Evolutionary conservation across 345 rosid species (phyloP), one percentile per base, ranked within the genome.

Genomic region (Linum lewisii): DNA sequence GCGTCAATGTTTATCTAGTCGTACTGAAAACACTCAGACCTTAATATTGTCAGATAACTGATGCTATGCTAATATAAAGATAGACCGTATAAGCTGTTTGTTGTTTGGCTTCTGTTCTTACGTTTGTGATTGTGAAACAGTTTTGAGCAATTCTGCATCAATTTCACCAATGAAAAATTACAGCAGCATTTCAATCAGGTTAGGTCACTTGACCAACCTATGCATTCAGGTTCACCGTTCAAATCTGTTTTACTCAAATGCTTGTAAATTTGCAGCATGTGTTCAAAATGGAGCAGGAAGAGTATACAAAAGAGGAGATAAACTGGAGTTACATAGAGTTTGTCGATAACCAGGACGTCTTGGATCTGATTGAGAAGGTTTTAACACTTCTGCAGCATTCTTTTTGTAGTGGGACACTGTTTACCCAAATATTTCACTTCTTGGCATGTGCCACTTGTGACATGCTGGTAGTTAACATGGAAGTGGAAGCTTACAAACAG

Each of bases 261-360:
- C n/a, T 26, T 57, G 23, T 29, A 26, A 16, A 8, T 32, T 57
- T 57, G 44, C 44, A 57, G 60, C 38, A 57, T 57, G 60, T 57
- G 38, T 57, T 57, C 44, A 57, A 57, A 57, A 57, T 57, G 60
- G 60, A 57, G 44, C 60, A 57, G 22, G 60, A 57, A 57, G 60
- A 57, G 44, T 57, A 57, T 57, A 26, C 60, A 21, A 57, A 57
- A 34, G 60, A 57, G 34, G 45, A 26, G 44, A 57, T 57, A 14
- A 20, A 57, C 23, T 57, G 60, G 60, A 57, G 60, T 37, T 57
- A 57, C 60, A 57, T 57, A n/a, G 60, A 57, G 44, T 57, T 57
- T 57, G 23, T 57, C 6, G 60, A 57, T 57, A 57, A 57, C 44
- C 60, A 57, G 60, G 60, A 57, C 32, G 60, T 57, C 6, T 57